Evolutionary conservation across 768 basidiomycete genomes (phyloP), one percentile per base, ranked within the genome.

Genomic region (Daedaleopsis nitida): DNA sequence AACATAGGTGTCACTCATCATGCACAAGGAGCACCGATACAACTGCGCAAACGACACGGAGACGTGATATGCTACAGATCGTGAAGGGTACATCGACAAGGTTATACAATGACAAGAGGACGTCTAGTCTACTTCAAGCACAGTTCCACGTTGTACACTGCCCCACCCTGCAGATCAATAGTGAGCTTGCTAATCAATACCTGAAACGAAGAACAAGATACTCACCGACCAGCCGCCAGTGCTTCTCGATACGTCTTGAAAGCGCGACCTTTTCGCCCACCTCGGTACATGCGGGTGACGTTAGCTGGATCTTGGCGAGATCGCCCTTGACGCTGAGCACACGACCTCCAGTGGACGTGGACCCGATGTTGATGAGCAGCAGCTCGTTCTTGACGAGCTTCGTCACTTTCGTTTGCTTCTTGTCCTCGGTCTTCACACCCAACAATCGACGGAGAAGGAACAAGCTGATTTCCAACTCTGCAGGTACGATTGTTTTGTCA

Each of bases 371-470:
- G 81, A 99, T 96, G 63, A 98, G 84, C 3, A 98, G 77, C 2
- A 96, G 82, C 76, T 97, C 96, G 75, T 89, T 90, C 77, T 96
- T 96, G 60, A 86, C 83, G 48, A 97, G 83, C 75, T 97, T 97
- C 55, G 92, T 81, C 23, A 94, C 92, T 76, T 95, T 99, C 21
- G 97, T 97, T 74, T 96, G 93, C 75, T 98, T 99, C 81, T 96
- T 97, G 79, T 98, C 97, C 75, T 98, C 96, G 23, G 95, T 94
- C 76, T 96, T 95, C 64, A 99, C 97, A 73, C 97, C 96, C n/a
- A 98, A 85, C 56, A 98, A 78, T 61, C 97, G 87, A 62, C 97
- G 92, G 37, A 99, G 89, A 35, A 98, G 80, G 88, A 98, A 99
- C 67, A 96, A 81, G 68, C 86, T 91, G 72, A 96, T 94, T 75